These are phyloP conservation scores for Mycena galopus DNA, from an alignment of 768 basidiomycete genomes.

Conservation along the genomic window DNA sequence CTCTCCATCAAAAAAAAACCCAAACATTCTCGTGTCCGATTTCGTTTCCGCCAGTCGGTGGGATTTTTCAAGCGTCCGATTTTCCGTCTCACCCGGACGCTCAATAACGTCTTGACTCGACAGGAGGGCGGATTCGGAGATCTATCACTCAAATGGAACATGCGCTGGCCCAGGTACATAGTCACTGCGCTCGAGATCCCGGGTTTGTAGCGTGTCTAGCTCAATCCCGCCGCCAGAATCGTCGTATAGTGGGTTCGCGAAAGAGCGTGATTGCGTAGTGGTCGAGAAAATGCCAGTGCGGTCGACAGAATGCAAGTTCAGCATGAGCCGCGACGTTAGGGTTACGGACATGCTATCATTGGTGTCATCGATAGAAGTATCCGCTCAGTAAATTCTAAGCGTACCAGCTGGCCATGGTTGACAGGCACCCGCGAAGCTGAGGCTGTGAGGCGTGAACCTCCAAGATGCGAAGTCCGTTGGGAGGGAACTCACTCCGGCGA, in stretches of 20 bases:
- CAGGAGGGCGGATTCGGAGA: too few relatives aligned
- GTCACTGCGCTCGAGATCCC: conserved; percentile 22
- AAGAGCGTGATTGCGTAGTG: not conserved
- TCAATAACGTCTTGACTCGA: too few relatives aligned
- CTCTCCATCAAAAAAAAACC: too few relatives aligned
- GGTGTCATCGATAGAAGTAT: not conserved
- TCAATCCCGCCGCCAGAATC: not conserved
- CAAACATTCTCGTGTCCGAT: too few relatives aligned
- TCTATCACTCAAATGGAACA: too few relatives aligned
- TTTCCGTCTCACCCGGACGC: too few relatives aligned
- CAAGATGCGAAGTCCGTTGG: not conserved
- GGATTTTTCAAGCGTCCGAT: too few relatives aligned
- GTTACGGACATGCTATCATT: conserved; percentile 24
- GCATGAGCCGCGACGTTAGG: conserved; percentile 28
- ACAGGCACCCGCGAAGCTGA: conserved; percentile 25
- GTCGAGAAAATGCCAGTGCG: conserved; percentile 27
- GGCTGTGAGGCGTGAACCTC: not conserved
- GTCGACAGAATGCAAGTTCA: conserved; percentile 30
- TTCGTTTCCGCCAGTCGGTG: too few relatives aligned
- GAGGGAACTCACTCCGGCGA: not conserved
- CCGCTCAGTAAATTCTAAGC: not conserved
- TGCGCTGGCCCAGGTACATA: not conserved
- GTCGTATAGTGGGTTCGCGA: not conserved
- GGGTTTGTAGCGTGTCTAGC: conserved; percentile 22
- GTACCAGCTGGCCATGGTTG: conserved; percentile 21